These are phyloP conservation scores for Mycena rebaudengoi DNA, from an alignment of 768 basidiomycete genomes.

Conservation along the genomic window DNA sequence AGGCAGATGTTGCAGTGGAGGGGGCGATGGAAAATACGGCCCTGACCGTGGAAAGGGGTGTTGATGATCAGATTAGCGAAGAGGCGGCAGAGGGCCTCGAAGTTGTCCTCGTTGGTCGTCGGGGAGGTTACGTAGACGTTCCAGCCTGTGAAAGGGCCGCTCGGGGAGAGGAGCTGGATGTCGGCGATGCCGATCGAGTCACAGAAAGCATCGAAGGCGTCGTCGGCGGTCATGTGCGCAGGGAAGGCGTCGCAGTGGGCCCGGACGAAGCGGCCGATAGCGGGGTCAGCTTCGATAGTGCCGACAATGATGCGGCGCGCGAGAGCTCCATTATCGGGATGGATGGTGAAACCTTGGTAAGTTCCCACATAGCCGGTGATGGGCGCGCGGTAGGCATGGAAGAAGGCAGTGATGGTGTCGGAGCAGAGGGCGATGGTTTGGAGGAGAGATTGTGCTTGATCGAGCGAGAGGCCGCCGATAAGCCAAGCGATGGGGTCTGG, in stretches of 20 bases:
- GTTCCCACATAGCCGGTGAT: background rate
- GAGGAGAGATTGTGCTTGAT: background rate
- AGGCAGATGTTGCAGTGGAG: constrained; percentile 4
- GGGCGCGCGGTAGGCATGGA: background rate
- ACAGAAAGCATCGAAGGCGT: background rate
- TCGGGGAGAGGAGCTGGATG: background rate
- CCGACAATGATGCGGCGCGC: background rate
- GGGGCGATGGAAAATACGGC: background rate
- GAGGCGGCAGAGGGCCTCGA: background rate
- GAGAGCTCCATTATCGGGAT: background rate
- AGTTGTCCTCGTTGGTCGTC: background rate
- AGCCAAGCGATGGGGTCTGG: background rate
- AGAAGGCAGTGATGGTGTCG: background rate
- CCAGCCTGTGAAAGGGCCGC: background rate
- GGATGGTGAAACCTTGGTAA: background rate
- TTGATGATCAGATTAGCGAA: background rate
- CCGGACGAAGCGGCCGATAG: background rate
- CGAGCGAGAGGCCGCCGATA: background rate
- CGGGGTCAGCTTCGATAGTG: background rate
- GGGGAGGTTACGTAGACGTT: background rate
- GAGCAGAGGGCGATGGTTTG: background rate
- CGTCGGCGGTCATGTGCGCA: background rate
- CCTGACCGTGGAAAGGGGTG: background rate
- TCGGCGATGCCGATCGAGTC: background rate
- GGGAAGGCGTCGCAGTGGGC: background rate